phyloP scores from a whole-genome alignment of 495 filamentous ascomycete species.

The Annulohypoxylon stygium region DNA sequence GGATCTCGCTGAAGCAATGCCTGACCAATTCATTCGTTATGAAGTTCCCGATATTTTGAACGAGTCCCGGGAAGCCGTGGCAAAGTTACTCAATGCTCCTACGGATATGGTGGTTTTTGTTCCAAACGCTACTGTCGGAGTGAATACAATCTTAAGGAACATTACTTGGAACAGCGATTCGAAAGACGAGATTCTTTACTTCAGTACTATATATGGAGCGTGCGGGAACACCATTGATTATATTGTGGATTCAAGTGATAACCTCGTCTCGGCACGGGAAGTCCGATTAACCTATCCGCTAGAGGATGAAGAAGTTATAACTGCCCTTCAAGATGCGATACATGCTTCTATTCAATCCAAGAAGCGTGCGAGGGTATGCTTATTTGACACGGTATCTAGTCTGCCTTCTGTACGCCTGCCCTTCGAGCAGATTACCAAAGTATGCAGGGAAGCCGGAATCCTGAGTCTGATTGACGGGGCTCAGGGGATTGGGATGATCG shows the following conservation, averaged over 20 bases:
- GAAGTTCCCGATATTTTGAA: conserved; percentile 70
- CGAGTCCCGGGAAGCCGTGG: conserved; percentile 72
- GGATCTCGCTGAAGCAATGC: conserved; percentile 69
- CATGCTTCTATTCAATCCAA: conserved; percentile 55
- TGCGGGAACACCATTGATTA: conserved; percentile 79
- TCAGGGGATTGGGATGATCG: conserved; percentile 79
- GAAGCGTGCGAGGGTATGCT: conserved; percentile 64
- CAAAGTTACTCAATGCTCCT: conserved; percentile 72
- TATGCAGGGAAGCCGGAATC: conserved; percentile 72
- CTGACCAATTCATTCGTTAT: conserved; percentile 81
- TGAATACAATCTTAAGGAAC: conserved; percentile 79
- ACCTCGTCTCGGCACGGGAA: conserved; percentile 52
- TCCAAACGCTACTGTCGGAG: conserved; percentile 79
- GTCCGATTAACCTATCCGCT: conserved; percentile 66
- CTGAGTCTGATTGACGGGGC: conserved; percentile 74
- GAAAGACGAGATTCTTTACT: conserved; percentile 74
- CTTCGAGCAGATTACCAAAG: conserved; percentile 71
- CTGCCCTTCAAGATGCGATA: conserved; percentile 62
- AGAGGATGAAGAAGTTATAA: conserved; percentile 67
- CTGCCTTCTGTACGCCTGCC: conserved; percentile 81
- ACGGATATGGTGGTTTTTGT: conserved; percentile 78
- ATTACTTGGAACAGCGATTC: conserved; percentile 64
- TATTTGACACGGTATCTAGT: conserved; percentile 82
- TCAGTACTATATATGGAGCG: conserved; percentile 81
- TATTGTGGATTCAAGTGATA: conserved; percentile 68